Conservation (phyloP, 371 early-diverging fungal species). For the Synchytrium microbalum region DNA sequence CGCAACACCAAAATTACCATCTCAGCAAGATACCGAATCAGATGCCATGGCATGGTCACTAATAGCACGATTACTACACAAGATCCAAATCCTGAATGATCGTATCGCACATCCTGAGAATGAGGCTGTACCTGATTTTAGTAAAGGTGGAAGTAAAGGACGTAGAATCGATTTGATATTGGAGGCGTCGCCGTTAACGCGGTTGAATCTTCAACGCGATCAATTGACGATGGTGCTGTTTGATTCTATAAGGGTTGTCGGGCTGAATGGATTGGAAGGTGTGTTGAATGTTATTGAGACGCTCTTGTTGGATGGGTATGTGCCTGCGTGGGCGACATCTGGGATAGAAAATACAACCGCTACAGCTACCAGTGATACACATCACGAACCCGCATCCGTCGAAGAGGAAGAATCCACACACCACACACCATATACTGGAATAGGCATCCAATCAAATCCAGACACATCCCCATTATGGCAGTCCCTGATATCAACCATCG, state of each 20-base stretch:
- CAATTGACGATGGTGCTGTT: slow-evolving; percentile 20
- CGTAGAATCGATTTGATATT: slow-evolving; percentile 18
- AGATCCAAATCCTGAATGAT: slow-evolving; percentile 10
- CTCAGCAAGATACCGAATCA: slow-evolving; percentile 14
- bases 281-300: slow-evolving; percentile 11
- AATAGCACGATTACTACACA: slow-evolving; percentile 15
- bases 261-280: slow-evolving; percentile 10
- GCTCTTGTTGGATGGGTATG: background rate
- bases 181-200: slow-evolving; percentile 12
- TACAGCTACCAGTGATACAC: background rate
- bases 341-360: slow-evolving; percentile 4
- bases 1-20: slow-evolving; percentile 3
- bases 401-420: background rate
- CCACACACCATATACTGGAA: background rate
- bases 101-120: background rate
- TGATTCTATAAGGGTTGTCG: slow-evolving; percentile 25
- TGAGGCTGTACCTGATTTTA: background rate
- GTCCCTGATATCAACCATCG: slow-evolving; percentile 20
- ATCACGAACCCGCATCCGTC: background rate
- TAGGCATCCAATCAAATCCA: slow-evolving; percentile 17
- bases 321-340: background rate
- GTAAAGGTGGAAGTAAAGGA: background rate
- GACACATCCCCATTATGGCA: slow-evolving; percentile 22
- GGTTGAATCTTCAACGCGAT: slow-evolving; percentile 15
- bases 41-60: slow-evolving; percentile 26